These are phyloP conservation scores for Citrus sinensis DNA, from an alignment of 345 rosid genomes.

Conservation along the genomic window DNA sequence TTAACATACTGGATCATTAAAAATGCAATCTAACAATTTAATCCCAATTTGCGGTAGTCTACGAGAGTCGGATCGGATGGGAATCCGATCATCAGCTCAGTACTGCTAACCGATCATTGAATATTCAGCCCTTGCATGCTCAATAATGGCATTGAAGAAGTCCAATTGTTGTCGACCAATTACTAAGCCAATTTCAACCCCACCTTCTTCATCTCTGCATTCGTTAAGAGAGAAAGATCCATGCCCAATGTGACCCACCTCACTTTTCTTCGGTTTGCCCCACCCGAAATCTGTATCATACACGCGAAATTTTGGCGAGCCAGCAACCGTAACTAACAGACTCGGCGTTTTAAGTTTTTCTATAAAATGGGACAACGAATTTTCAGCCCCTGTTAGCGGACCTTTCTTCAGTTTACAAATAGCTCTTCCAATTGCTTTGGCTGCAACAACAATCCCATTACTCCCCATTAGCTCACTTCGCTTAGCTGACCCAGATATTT, in stretches of 20 bases:
- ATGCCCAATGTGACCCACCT: slow-evolving; percentile 14
- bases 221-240: slow-evolving; percentile 14
- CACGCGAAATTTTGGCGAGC: slow-evolving; percentile 30
- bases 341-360: slow-evolving; percentile 10
- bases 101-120: not conserved
- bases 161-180: slow-evolving; percentile 11
- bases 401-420: slow-evolving; percentile 17
- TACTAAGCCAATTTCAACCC: slow-evolving; percentile 27
- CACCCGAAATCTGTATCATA: slow-evolving; percentile 28
- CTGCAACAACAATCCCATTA: slow-evolving; percentile 25
- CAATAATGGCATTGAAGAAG: not conserved
- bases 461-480: slow-evolving; percentile 23
- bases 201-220: slow-evolving; percentile 22
- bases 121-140: not conserved
- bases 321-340: slow-evolving; percentile 13
- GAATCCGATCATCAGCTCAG: no score
- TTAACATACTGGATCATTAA: no score
- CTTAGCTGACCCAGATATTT: slow-evolving; percentile 12
- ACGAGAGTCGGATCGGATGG: no score
- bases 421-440: slow-evolving; percentile 20
- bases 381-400: slow-evolving; percentile 18
- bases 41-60: no score
- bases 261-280: slow-evolving; percentile 25
- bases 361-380: not conserved
- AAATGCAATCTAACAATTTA: no score